phyloP scores from a whole-genome alignment of 352 stramenopile genomes.

The Globisporangium spiculum region DNA sequence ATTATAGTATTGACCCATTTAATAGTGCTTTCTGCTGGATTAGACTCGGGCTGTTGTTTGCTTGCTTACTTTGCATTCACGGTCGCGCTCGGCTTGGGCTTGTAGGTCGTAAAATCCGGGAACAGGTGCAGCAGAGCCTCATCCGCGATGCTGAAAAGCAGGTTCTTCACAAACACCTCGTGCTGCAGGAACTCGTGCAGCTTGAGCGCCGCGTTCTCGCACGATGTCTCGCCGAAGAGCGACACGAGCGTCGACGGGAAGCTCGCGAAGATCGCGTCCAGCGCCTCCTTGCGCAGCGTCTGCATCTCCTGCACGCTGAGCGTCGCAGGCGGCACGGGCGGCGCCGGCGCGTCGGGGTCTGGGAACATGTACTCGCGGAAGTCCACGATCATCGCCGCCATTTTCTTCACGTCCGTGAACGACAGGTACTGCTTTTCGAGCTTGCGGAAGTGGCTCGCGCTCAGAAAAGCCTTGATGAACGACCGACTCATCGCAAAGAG shows the following conservation, averaged over 20 bases:
- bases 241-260: slow-evolving; percentile 71
- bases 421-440: slow-evolving; percentile 80
- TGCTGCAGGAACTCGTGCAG: slow-evolving; percentile 87
- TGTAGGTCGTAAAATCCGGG: slow-evolving; percentile 54
- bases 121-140: slow-evolving; percentile 78
- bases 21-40: slow-evolving; percentile 12
- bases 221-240: slow-evolving; percentile 74
- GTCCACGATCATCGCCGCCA: slow-evolving; percentile 48
- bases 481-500: slow-evolving; percentile 81
- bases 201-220: slow-evolving; percentile 75
- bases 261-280: slow-evolving; percentile 70
- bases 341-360: slow-evolving; percentile 17
- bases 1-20: slow-evolving; percentile 7
- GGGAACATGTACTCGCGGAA: slow-evolving; percentile 70
- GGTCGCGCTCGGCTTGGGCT: slow-evolving; percentile 26
- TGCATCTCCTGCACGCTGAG: slow-evolving; percentile 42
- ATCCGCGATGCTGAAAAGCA: slow-evolving; percentile 77
- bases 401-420: slow-evolving; percentile 70
- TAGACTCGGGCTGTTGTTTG: background rate
- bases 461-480: slow-evolving; percentile 80
- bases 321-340: slow-evolving; percentile 11
- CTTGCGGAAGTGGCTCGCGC: slow-evolving; percentile 75
- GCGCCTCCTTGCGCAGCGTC: slow-evolving; percentile 49
- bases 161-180: slow-evolving; percentile 85
- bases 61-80: background rate